Conservation (phyloP, 805 yeast species). For the Kodamaea sagamina region DNA sequence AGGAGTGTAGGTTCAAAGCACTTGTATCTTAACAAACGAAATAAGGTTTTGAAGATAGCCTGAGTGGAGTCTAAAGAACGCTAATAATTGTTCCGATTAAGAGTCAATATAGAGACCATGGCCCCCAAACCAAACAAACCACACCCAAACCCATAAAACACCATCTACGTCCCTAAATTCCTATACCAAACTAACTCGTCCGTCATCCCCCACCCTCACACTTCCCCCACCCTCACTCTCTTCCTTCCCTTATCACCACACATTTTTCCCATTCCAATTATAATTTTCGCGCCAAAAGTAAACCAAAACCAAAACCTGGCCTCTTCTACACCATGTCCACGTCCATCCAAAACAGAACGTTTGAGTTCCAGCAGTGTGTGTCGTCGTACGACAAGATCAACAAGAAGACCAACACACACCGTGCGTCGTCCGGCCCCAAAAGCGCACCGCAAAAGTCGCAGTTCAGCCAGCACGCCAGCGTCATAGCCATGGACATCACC, state of each 20-base stretch:
- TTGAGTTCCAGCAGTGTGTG: constrained; percentile 92
- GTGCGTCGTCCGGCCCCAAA: constrained; percentile 10
- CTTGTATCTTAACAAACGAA: no score
- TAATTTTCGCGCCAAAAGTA: neutral
- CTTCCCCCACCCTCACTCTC: neutral
- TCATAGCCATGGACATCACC: constrained; percentile 85
- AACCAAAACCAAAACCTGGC: constrained; percentile 6
- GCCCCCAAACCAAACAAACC: neutral
- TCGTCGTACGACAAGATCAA: constrained; percentile 66
- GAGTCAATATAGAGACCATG: no score
- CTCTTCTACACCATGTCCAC: constrained; percentile 15
- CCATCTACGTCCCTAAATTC: no score
- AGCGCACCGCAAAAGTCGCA: constrained; percentile 33
- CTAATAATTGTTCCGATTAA: no score
- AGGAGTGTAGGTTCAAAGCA: no score
- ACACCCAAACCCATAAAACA: no score
- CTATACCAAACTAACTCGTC: neutral
- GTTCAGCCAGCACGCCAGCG: constrained; percentile 65
- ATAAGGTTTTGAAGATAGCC: no score
- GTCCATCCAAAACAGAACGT: constrained; percentile 75
- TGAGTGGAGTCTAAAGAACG: no score
- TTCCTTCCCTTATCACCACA: neutral
- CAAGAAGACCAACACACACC: constrained; percentile 36
- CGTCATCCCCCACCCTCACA: neutral
- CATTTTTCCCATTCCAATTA: neutral